Evolutionary conservation across 2,329 filamentous ascomycete genomes (phyloP).

Genomic region (Coccinonectria pachysandricola): DNA sequence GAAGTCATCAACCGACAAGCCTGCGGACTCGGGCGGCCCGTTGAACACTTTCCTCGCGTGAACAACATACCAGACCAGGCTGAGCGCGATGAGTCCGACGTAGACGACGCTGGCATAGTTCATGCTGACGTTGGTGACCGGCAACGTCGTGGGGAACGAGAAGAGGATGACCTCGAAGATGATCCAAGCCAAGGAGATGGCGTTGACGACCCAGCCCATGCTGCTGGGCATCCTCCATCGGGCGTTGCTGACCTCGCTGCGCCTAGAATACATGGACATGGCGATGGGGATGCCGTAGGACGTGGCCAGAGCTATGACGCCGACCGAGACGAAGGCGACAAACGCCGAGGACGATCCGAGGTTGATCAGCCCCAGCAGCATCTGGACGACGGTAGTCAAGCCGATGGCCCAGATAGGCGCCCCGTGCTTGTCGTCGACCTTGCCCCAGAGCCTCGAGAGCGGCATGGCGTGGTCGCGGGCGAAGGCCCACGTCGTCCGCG

Average conservation of each 20-base stretch:
- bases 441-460: conserved; percentile 53
- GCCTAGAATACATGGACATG: conserved; percentile 55
- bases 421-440: conserved; percentile 52
- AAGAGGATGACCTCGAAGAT: conserved; percentile 57
- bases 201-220: conserved; percentile 58
- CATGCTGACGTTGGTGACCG: conserved; percentile 46
- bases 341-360: conserved; percentile 68
- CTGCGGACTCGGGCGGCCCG: too few relatives aligned
- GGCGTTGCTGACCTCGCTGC: conserved; percentile 50
- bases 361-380: conserved; percentile 63
- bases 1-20: too few relatives aligned
- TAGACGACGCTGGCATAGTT: conserved; percentile 58
- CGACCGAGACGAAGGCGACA: conserved; percentile 66
- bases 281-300: conserved; percentile 67
- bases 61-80: conserved; percentile 49
- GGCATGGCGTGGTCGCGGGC: conserved; percentile 64
- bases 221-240: conserved; percentile 51
- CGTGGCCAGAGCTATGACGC: conserved; percentile 63
- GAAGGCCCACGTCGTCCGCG: conserved; percentile 63
- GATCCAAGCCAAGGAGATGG: conserved; percentile 57
- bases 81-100: conserved; percentile 48
- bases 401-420: conserved; percentile 60
- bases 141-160: conserved; percentile 57
- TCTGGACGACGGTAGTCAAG: conserved; percentile 56
- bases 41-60: conserved; percentile 24